Evolutionary conservation across 306 rosid species (phyloP), one percentile per base, ranked within the genome.

Genomic region (Cucumis cinereus): DNA sequence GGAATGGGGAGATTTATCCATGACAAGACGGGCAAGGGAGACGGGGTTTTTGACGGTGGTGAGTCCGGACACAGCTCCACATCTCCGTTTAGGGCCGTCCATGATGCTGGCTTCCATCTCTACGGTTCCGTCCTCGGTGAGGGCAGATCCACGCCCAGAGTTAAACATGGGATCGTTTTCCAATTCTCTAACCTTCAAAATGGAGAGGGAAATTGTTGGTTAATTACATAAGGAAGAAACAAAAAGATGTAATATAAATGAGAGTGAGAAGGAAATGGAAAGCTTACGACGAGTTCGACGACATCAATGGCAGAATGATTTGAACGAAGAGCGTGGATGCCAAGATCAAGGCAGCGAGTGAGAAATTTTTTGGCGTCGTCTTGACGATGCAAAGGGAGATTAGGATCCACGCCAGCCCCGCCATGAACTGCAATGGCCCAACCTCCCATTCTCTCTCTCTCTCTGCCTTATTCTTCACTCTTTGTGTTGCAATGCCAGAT

Each of bases 391-490:
- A 81, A 77, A 4, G 99, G 99, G 75, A 94, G 97, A 71, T 89
- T 89, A 0, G 99, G 99, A 79, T 94, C 99, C 4, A 94, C 96
- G 19, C 99, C 99, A n/a, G 99, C 99, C 62, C 99, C 99, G 10
- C 99, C 99, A 77, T 94, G 99, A 77, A 94, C 93, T 1, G 96
- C 96, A 1, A 94, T 90, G 40, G 97, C 99, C 99, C 99, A 94
- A 22, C 90, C 86, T 0, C 83, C 95, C 82, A 77, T 74, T 77
- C 8, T 53, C 43, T 35, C 41, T 45, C 11, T 3, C n/a, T 8
- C 49, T 17, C 57, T 5, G 40, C 26, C 43, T 62, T 12, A 1
- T 9, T 24, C 24, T 10, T 20, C 71, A 33, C 43, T 74, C 85
- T n/a, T n/a, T 86, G 67, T 84, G 82, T n/a, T 49, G 1, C 8